Percentiles rank a stretch among this genome's conserved stretches.
phyloP scores from a whole-genome alignment of 257 asterid genomes.

The Cruciata laevipes region DNA sequence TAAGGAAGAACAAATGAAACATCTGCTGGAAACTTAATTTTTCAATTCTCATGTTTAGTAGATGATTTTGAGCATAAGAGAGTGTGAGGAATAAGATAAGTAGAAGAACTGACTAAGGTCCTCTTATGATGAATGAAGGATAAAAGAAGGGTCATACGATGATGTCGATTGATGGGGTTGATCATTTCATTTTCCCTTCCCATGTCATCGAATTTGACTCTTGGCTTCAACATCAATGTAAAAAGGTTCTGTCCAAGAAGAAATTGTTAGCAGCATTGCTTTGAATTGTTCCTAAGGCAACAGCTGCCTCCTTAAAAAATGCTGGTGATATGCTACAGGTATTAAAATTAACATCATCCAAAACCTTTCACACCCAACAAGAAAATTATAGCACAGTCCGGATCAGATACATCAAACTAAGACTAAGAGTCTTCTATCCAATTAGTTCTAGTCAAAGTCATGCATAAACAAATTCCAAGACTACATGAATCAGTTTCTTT shows the following conservation, averaged over 20 bases:
- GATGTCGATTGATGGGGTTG: too few relatives aligned
- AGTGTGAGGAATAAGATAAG: neutral
- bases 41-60: neutral
- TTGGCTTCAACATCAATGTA: neutral
- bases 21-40: conserved; percentile 2
- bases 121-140: too few relatives aligned
- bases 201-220: neutral
- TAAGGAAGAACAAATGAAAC: conserved; percentile 13
- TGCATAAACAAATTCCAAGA: neutral
- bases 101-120: neutral
- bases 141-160: too few relatives aligned
- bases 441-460: neutral
- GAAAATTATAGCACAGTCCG: neutral
- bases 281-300: neutral
- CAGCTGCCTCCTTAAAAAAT: neutral
- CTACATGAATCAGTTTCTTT: neutral
- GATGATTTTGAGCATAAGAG: neutral
- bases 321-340: neutral
- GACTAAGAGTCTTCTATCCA: neutral
- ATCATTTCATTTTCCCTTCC: too few relatives aligned
- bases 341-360: neutral
- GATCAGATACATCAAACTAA: neutral
- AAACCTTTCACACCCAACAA: neutral
- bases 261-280: neutral
- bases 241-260: neutral